Percentiles rank a stretch among this genome's conserved stretches.
phyloP scores from a whole-genome alignment of 2,329 filamentous ascomycete genomes.

The Hypoxylon sp. region DNA sequence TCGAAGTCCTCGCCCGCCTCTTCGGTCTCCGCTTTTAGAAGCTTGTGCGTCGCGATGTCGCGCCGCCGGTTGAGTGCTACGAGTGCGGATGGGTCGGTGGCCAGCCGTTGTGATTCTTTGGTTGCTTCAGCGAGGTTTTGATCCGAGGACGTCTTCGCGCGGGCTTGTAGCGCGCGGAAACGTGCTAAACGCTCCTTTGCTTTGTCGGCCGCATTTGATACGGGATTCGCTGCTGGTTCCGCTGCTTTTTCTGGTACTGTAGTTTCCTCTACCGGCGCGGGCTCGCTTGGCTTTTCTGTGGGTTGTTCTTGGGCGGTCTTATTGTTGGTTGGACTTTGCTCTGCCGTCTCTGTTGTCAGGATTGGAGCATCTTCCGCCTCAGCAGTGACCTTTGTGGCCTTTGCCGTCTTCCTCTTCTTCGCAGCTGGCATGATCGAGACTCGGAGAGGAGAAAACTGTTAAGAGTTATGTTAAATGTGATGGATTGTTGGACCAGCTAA shows the following conservation, averaged over 20 bases:
- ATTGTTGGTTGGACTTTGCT: slow-evolving; percentile 38
- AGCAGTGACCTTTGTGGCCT: slow-evolving; percentile 43
- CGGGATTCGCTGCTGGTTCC: slow-evolving; percentile 32
- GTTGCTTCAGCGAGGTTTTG: slow-evolving; percentile 88
- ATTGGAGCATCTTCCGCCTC: slow-evolving; percentile 43
- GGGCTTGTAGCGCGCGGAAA: slow-evolving; percentile 89
- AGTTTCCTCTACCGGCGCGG: slow-evolving; percentile 29
- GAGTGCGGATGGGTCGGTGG: slow-evolving; percentile 83
- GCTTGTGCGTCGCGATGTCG: slow-evolving; percentile 90
- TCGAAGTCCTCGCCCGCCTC: slow-evolving; percentile 93
- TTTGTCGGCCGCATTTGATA: slow-evolving; percentile 54
- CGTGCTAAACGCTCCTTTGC: slow-evolving; percentile 80
- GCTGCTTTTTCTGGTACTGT: neutral
- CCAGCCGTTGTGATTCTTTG: slow-evolving; percentile 83
- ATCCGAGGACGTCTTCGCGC: slow-evolving; percentile 79
- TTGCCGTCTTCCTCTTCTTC: slow-evolving; percentile 62
- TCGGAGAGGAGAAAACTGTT: neutral
- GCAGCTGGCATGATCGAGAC: slow-evolving; percentile 58
- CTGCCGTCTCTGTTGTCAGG: slow-evolving; percentile 46
- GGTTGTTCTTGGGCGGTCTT: slow-evolving; percentile 29
- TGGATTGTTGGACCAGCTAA: slow-evolving; percentile 10
- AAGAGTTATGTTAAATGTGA: slow-evolving; percentile 7
- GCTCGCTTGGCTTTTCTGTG: slow-evolving; percentile 20
- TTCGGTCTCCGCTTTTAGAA: slow-evolving; percentile 91
- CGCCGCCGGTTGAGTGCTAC: slow-evolving; percentile 86